Base-by-base conservation (phyloP, 257 asterid species). In the Linaria vulgaris region DNA sequence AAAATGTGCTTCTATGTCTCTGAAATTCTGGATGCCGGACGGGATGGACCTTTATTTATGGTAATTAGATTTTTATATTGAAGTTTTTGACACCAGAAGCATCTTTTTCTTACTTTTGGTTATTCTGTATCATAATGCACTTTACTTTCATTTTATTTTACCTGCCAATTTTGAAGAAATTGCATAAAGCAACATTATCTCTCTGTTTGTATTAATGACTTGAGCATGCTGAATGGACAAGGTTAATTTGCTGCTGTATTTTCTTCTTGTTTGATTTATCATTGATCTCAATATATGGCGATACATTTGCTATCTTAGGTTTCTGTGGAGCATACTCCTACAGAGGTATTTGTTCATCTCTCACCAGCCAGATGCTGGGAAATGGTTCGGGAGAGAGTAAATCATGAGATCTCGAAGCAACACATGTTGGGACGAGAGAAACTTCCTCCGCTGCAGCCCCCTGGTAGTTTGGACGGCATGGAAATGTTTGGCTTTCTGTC, bases 371-470 rank as follows among this genome's bases (percentile, higher is more conserved):
- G 87, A 83, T 92, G 96, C 82, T 92, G 99, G 99, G 99, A 92
- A 71, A 64, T 92, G 88, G 94, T 92, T 57, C 78, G 95, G 58
- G 96, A 92, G 75, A 84, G 91, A 68, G 97, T 87, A 77, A 92
- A 92, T 75, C 86, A 76, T 49, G 96, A 89, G 81, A 89, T 92
- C 43, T 22, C 82, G 6, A 89, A 82, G 76, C 95, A 85, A 68
- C 97, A 92, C 71, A 89, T 87, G 74, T 73, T 89, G 30, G 96
- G 95, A 71, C 86, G 61, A 65, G 51, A 11, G 6, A 84, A 82
- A 24, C 99, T 92, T 70, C 94, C 88, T 71, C 97, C 97, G 70
- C 67, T 89, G 81, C 99, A 92, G 82, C 99, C 99, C 54, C 99
- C 95, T 14, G 97, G 99, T 61, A 92, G 99, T 79, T 69, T 87